Percentiles rank a stretch among this genome's conserved stretches.
These are phyloP conservation scores for Piromyces finnis DNA, from an alignment of 192 early-diverging fungal genomes.

Conservation along the genomic window DNA sequence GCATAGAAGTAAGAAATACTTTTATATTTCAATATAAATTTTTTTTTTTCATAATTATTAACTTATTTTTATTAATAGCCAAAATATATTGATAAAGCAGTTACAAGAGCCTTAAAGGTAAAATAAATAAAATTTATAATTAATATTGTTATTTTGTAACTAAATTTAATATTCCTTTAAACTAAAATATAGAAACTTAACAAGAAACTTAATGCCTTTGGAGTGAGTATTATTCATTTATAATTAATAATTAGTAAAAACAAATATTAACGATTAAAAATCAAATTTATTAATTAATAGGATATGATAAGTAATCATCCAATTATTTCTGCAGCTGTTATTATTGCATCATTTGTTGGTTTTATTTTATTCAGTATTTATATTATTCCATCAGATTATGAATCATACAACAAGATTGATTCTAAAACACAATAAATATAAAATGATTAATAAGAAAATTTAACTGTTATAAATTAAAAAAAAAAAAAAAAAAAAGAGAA, in stretches of 20 bases:
- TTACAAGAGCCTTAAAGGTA: not conserved
- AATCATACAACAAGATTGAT: not conserved
- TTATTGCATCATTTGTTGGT: not conserved
- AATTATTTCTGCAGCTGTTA: not conserved
- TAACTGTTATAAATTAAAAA: no score
- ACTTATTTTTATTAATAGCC: not conserved
- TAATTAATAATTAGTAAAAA: no score
- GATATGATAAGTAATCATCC: not conserved
- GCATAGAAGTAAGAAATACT: not conserved
- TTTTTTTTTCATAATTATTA: no score
- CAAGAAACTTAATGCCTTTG: not conserved
- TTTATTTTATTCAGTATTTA: not conserved
- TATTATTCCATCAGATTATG: not conserved
- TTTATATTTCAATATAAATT: not conserved
- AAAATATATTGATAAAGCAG: not conserved
- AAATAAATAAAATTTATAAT: no score
- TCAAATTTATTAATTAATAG: no score
- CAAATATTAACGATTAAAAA: no score
- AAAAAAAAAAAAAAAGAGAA: no score
- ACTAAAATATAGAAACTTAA: not conserved
- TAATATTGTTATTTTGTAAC: no score
- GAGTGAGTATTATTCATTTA: no score
- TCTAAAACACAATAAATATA: not conserved
- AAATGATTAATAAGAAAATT: no score
- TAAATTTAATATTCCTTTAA: no score